Evolutionary conservation across 768 basidiomycete genomes (phyloP).

Genomic region (Termitomyces sp.): DNA sequence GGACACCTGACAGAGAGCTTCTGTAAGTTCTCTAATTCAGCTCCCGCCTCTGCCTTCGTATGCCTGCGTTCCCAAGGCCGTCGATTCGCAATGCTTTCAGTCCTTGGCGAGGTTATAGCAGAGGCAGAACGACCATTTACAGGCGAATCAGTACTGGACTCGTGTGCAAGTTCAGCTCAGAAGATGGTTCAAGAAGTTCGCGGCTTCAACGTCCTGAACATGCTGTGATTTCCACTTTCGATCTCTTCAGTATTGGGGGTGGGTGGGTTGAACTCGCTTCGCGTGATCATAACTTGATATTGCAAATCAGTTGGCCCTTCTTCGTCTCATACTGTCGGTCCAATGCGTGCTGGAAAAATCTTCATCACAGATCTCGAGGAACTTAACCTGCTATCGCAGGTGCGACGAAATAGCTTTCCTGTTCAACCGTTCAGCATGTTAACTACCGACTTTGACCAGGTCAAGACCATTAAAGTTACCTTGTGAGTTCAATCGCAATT

Average conservation of each 20-base stretch:
- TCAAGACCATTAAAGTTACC: slow-evolving; percentile 77
- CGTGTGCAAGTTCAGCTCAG: slow-evolving; percentile 4
- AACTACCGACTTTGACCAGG: slow-evolving; percentile 31
- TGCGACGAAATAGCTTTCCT: slow-evolving; percentile 17
- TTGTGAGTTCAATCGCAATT: slow-evolving; percentile 39
- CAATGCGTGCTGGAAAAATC: slow-evolving; percentile 88
- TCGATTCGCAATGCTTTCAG: slow-evolving; percentile 1
- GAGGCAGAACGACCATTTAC: neutral
- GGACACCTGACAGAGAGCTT: neutral
- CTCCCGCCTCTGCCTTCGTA: neutral
- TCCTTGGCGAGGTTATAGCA: slow-evolving; percentile 1
- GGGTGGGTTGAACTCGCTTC: slow-evolving; percentile 37
- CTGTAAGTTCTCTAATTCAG: neutral
- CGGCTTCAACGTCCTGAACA: slow-evolving; percentile 51
- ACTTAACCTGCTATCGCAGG: slow-evolving; percentile 65
- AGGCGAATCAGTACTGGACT: slow-evolving; percentile 4
- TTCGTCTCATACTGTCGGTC: slow-evolving; percentile 47
- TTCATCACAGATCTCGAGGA: slow-evolving; percentile 75
- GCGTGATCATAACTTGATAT: slow-evolving; percentile 1
- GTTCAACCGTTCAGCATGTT: neutral
- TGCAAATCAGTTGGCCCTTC: slow-evolving; percentile 38
- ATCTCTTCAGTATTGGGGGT: slow-evolving; percentile 90
- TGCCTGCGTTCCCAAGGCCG: slow-evolving; percentile 9
- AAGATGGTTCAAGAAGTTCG: slow-evolving; percentile 5
- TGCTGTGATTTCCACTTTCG: slow-evolving; percentile 91